Conservation (phyloP, 2,329 filamentous ascomycete genomes). For the Thielaviopsis euricoi region DNA sequence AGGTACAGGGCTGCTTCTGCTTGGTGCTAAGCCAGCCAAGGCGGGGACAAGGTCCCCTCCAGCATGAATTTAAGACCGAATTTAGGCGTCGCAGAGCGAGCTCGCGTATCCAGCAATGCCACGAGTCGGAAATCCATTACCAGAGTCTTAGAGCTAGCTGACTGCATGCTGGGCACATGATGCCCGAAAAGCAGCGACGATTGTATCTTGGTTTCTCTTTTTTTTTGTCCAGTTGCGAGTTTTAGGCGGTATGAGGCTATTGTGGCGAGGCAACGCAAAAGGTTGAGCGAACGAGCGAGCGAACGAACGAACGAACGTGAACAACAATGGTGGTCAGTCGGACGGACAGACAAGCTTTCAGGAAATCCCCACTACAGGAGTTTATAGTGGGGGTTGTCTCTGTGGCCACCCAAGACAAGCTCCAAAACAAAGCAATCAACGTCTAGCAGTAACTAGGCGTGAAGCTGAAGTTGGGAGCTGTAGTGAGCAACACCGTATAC, state of each 20-base stretch:
- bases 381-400: background rate
- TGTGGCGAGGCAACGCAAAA: background rate
- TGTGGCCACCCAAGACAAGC: background rate
- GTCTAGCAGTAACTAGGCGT: background rate
- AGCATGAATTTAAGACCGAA: background rate
- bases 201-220: background rate
- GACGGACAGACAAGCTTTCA: background rate
- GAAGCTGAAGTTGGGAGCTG: background rate
- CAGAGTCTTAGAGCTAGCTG: background rate
- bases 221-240: background rate
- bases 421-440: background rate
- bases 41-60: background rate
- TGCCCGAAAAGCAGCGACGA: background rate
- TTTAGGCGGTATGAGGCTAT: background rate
- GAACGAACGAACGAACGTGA: no score
- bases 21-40: slow-evolving; percentile 2
- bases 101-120: slow-evolving; percentile 4
- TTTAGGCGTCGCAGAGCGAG: slow-evolving; percentile 1
- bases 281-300: background rate
- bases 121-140: slow-evolving; percentile 1
- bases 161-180: background rate
- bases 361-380: background rate
- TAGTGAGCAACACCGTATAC: background rate
- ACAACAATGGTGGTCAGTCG: no score
- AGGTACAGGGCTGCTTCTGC: background rate